Evolutionary conservation across 306 rosid genomes (phyloP).

Genomic region (Prunus mume): DNA sequence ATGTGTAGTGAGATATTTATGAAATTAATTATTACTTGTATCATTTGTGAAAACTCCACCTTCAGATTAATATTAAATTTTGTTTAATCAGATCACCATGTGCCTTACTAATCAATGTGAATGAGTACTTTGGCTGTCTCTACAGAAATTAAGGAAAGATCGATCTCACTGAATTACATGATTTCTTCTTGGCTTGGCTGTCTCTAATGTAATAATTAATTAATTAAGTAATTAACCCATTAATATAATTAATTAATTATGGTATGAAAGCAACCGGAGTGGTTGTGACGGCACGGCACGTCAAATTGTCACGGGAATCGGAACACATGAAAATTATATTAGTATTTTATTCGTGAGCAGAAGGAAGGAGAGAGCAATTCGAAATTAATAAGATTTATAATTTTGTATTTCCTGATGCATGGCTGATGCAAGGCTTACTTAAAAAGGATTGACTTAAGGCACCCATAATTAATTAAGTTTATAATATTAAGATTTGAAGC

Average conservation of each 20-base stretch:
- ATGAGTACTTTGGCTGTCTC: not conserved
- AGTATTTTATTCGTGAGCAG: constrained; percentile 31
- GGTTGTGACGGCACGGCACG: constrained; percentile 59
- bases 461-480: not conserved
- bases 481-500: not conserved
- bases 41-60: not conserved
- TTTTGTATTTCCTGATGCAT: not conserved
- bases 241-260: not conserved
- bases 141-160: constrained; percentile 16
- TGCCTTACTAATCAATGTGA: not conserved
- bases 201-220: not conserved
- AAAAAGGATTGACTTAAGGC: constrained; percentile 41
- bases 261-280: constrained; percentile 24
- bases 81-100: constrained; percentile 12
- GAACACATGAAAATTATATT: not conserved
- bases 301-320: constrained; percentile 27
- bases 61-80: not conserved
- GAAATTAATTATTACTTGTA: constrained; percentile 12
- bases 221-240: too few relatives aligned
- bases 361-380: constrained; percentile 17
- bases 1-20: constrained; percentile 21
- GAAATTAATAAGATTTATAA: not conserved
- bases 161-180: constrained; percentile 26
- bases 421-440: constrained; percentile 10
- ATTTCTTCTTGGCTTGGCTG: not conserved